phyloP scores from a whole-genome alignment of 306 rosid genomes.

The Rosa persica region DNA sequence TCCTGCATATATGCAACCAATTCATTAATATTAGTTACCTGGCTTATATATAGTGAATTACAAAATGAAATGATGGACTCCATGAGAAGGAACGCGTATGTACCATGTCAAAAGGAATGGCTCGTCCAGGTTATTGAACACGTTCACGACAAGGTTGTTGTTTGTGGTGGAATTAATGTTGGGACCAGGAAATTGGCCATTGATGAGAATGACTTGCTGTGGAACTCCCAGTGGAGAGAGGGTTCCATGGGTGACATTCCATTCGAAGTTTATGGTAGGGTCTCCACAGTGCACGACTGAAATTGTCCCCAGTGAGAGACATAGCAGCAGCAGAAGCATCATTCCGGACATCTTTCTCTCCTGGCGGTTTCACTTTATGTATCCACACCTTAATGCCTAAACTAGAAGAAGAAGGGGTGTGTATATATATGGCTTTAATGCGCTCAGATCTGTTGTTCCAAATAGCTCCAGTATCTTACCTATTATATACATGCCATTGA shows the following conservation, averaged over 20 bases:
- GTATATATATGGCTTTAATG: not conserved
- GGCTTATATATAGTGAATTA: not conserved
- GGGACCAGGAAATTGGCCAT: constrained; percentile 78
- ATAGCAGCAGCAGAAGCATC: constrained; percentile 29
- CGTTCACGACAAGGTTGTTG: constrained; percentile 63
- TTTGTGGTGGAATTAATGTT: constrained; percentile 75
- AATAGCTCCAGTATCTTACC: not conserved
- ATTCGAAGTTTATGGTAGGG: constrained; percentile 63
- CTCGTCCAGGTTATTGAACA: constrained; percentile 77
- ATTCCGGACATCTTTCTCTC: constrained; percentile 10
- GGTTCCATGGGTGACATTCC: constrained; percentile 79
- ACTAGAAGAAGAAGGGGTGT: not conserved
- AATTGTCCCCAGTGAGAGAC: constrained; percentile 34
- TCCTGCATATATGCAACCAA: constrained; percentile 33
- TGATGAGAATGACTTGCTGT: constrained; percentile 86
- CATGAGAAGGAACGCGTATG: no score
- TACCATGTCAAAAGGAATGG: constrained; percentile 77
- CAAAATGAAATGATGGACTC: no score
- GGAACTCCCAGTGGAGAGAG: constrained; percentile 76
- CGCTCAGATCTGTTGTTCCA: not conserved
- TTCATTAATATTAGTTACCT: not conserved
- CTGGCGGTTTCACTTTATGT: not conserved
- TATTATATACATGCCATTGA: constrained; percentile 17
- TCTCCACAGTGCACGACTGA: constrained; percentile 47
- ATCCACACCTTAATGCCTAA: not conserved